Conservation (phyloP, 208 protist species). For the Naegleria fowleri region DNA sequence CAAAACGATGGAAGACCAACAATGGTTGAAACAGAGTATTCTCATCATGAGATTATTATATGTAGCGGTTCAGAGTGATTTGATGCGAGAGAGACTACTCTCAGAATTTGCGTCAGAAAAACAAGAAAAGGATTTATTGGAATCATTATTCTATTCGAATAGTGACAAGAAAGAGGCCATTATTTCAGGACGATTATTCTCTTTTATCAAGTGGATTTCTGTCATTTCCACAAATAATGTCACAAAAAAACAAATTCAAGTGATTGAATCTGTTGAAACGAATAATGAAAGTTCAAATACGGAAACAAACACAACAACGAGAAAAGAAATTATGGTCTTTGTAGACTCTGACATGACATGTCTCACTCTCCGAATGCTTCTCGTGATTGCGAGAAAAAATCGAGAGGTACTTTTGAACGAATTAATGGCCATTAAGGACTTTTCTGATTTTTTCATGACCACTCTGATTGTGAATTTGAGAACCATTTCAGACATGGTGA, state of each 20-base stretch:
- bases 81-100: background rate
- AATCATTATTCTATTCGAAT: background rate
- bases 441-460: background rate
- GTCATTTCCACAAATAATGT: background rate
- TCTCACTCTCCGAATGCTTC: background rate
- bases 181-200: background rate
- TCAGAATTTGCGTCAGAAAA: background rate
- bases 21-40: background rate
- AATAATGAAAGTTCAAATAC: no score
- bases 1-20: background rate
- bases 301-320: background rate
- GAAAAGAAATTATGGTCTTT: background rate
- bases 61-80: background rate
- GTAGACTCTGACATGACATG: background rate
- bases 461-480: background rate
- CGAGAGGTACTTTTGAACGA: background rate
- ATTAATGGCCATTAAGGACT: background rate
- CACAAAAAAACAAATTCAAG: background rate
- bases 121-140: background rate
- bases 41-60: background rate
- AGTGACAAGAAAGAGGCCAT: background rate
- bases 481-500: background rate
- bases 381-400: background rate
- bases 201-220: background rate
- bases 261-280: background rate